These are phyloP conservation scores for Penicillium sp. DNA, from an alignment of 2,329 filamentous ascomycete genomes.

Conservation along the genomic window DNA sequence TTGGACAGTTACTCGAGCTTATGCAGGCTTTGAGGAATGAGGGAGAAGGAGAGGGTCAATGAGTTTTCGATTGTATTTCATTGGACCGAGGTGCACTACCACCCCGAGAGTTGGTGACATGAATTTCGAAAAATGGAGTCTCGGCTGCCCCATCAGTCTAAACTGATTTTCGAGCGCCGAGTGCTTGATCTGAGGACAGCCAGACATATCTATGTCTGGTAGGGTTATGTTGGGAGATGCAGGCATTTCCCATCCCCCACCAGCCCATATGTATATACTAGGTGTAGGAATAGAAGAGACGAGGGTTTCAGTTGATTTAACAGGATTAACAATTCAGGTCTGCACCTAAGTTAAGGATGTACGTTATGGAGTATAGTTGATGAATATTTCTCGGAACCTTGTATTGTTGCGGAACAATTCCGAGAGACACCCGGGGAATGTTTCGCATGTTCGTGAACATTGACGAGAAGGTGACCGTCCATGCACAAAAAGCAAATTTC, in stretches of 20 bases:
- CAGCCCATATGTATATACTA: slow-evolving; percentile 16
- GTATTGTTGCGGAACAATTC: not conserved
- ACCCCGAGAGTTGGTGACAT: not conserved
- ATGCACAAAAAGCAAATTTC: not conserved
- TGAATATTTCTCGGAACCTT: not conserved
- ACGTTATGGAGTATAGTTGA: not conserved
- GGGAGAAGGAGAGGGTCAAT: slow-evolving; percentile 36
- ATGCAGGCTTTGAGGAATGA: slow-evolving; percentile 71
- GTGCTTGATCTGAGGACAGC: not conserved
- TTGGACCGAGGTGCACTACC: not conserved
- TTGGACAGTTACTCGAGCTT: slow-evolving; percentile 89
- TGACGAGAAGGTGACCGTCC: not conserved
- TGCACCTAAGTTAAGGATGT: too few relatives aligned
- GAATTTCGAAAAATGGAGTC: not conserved
- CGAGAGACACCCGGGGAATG: not conserved
- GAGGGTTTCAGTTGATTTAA: not conserved
- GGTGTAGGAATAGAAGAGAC: not conserved
- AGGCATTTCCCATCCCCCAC: slow-evolving; percentile 17
- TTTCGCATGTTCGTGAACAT: not conserved
- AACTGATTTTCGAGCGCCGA: not conserved
- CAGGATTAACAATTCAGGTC: not conserved
- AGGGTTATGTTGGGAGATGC: slow-evolving; percentile 13
- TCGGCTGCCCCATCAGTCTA: not conserved
- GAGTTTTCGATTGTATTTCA: slow-evolving; percentile 14
- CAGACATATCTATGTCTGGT: not conserved